Percentiles rank a stretch among this genome's conserved stretches.
These are phyloP conservation scores for Lachancea mirantina DNA, from an alignment of 805 yeast genomes.

Conservation along the genomic window DNA sequence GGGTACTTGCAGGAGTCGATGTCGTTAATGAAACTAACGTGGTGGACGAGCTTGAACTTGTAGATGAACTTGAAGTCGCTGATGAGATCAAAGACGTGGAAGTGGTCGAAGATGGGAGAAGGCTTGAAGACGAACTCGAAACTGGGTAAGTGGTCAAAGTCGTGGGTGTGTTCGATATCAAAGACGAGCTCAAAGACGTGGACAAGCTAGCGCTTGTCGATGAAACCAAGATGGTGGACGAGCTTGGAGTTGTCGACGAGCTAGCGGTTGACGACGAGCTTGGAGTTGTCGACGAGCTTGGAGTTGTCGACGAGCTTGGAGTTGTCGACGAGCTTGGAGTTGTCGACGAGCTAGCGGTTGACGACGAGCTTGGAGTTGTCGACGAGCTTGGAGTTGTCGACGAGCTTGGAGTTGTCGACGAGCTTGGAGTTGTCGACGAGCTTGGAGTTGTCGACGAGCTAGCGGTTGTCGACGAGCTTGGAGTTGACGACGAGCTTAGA, in stretches of 20 bases:
- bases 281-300: neutral
- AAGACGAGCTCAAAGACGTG: neutral
- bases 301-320: neutral
- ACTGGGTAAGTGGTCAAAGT: neutral
- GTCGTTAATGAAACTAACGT: neutral
- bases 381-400: neutral
- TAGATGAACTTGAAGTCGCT: neutral
- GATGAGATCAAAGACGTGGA: neutral
- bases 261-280: conserved; percentile 1
- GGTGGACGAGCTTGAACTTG: neutral
- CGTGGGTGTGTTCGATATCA: neutral
- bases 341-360: neutral
- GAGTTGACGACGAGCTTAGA: no score
- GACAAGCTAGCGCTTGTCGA: neutral
- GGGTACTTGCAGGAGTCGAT: neutral
- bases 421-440: neutral
- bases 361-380: neutral
- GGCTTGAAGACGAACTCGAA: neutral
- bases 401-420: neutral
- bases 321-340: neutral
- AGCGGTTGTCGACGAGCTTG: neutral
- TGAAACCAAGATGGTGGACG: neutral
- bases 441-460: no score
- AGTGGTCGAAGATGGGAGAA: conserved; percentile 1
- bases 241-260: neutral